Evolutionary conservation across 306 rosid species (phyloP).

Genomic region (Pyrus betulifolia): DNA sequence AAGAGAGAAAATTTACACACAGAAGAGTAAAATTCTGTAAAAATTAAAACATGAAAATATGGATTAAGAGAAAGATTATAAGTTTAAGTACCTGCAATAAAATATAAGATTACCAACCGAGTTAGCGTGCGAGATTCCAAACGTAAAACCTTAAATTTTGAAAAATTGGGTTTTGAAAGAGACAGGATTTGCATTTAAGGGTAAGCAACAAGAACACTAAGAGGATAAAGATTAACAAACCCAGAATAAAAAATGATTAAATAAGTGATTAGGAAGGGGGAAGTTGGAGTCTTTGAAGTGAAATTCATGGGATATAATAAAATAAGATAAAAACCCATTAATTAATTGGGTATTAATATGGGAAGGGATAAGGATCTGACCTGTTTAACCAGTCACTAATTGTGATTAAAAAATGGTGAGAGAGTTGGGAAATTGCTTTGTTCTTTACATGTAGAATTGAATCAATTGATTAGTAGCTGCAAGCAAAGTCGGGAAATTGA

Average conservation of each 20-base stretch:
- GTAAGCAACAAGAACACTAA: neutral
- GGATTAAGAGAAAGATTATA: neutral
- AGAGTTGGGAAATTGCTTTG: neutral
- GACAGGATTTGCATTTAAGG: constrained; percentile 25
- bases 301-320: neutral
- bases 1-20: neutral
- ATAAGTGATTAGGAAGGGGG: neutral
- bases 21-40: neutral
- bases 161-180: constrained; percentile 20
- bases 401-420: neutral
- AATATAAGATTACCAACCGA: constrained; percentile 23
- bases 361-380: constrained; percentile 28
- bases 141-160: neutral
- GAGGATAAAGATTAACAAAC: neutral
- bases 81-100: constrained; percentile 39
- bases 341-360: constrained; percentile 1
- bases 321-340: neutral
- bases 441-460: constrained; percentile 12
- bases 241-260: neutral
- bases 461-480: neutral
- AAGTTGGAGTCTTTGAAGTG: neutral
- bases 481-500: neutral
- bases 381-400: neutral
- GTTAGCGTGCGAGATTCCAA: constrained; percentile 56
- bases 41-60: neutral